A percentile compares a stretch with the other conserved stretches of the same genome.
Conservation (phyloP, 441 rosid genomes). For the Daphne laureola region DNA sequence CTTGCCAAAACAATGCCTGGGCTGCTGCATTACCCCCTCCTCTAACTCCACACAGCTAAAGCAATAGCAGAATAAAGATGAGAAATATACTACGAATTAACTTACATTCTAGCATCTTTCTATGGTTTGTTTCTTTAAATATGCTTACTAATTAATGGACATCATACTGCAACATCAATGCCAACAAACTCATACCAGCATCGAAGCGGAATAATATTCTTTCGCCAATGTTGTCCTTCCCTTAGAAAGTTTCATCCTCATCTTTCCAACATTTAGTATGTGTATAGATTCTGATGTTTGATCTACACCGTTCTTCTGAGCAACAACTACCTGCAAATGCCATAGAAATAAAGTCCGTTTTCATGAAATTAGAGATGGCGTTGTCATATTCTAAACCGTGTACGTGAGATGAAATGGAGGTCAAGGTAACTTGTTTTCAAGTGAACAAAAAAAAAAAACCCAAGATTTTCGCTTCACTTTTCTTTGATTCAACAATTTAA, state of each 20-base stretch:
- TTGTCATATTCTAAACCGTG: neutral
- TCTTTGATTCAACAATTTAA: too few species aligned
- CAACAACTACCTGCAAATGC: constrained; percentile 56
- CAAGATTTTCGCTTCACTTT: too few species aligned
- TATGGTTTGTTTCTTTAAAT: too few species aligned
- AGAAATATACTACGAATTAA: too few species aligned
- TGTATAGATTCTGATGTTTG: constrained; percentile 73
- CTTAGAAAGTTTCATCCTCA: constrained; percentile 89
- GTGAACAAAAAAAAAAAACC: too few species aligned
- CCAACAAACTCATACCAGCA: constrained; percentile 47
- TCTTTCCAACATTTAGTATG: constrained; percentile 79
- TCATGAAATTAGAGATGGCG: neutral
- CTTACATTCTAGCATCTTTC: too few species aligned
- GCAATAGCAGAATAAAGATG: too few species aligned
- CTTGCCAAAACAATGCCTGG: constrained; percentile 92
- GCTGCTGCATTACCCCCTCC: constrained; percentile 98
- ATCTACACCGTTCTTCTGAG: constrained; percentile 67
- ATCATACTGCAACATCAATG: too few species aligned
- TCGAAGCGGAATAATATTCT: constrained; percentile 76
- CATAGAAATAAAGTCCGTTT: neutral
- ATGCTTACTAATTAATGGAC: too few species aligned
- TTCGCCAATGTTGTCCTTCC: constrained; percentile 66
- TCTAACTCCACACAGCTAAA: constrained; percentile 89
- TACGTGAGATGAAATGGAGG: too few species aligned
- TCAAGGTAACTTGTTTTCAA: too few species aligned